Conservation (phyloP, 345 rosid genomes). For the Citrus glauca region DNA sequence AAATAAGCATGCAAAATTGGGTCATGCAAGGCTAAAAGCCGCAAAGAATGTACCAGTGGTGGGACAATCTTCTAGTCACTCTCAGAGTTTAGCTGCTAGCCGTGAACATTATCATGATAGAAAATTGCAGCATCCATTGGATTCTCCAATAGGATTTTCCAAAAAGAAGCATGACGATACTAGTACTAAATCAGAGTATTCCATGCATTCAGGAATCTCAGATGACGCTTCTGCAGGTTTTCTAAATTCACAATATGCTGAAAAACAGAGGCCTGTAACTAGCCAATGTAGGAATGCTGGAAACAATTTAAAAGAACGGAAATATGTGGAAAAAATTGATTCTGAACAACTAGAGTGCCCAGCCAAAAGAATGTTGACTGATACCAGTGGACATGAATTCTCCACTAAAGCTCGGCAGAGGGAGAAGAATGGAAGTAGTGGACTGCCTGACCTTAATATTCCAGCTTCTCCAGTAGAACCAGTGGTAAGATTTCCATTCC, state of each 20-base stretch:
- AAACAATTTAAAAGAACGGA: slow-evolving; percentile 13
- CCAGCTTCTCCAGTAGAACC: slow-evolving; percentile 25
- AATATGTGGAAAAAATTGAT: slow-evolving; percentile 10
- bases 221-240: slow-evolving; percentile 17
- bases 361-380: slow-evolving; percentile 4
- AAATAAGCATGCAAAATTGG: slow-evolving; percentile 26
- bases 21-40: slow-evolving; percentile 18
- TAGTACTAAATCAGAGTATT: slow-evolving; percentile 14
- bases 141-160: slow-evolving; percentile 21
- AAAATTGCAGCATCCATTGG: slow-evolving; percentile 15
- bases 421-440: slow-evolving; percentile 25
- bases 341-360: slow-evolving; percentile 13
- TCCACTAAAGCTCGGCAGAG: slow-evolving; percentile 11
- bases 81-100: slow-evolving; percentile 12
- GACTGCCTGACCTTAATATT: slow-evolving; percentile 42
- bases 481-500: slow-evolving; percentile 15
- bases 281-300: slow-evolving; percentile 17
- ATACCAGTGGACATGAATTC: slow-evolving; percentile 5
- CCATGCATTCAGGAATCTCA: slow-evolving; percentile 16
- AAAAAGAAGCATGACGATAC: slow-evolving; percentile 14
- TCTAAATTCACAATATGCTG: slow-evolving; percentile 13
- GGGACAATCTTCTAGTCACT: slow-evolving; percentile 18
- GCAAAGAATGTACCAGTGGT: slow-evolving; percentile 5
- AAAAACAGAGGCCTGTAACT: slow-evolving; percentile 12
- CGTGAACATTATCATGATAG: slow-evolving; percentile 12